These are phyloP conservation scores for Inga leiocalycina DNA, from an alignment of 306 rosid species.

Conservation along the genomic window DNA sequence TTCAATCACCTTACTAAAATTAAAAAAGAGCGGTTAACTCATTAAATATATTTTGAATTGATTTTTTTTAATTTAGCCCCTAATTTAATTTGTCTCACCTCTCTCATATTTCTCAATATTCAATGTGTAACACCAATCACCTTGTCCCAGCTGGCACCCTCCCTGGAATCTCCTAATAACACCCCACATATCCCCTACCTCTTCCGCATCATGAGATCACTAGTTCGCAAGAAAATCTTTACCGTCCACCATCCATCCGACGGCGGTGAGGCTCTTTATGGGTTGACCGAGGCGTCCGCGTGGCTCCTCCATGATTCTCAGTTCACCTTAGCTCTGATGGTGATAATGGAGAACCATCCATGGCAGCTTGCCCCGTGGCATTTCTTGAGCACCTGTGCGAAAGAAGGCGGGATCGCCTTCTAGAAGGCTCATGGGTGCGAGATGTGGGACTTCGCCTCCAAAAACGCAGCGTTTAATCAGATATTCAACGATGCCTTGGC, in stretches of 20 bases:
- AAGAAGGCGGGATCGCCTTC: slow-evolving; percentile 39
- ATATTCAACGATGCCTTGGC: slow-evolving; percentile 39
- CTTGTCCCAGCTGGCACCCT: slow-evolving; percentile 28
- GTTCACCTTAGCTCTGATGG: slow-evolving; percentile 24
- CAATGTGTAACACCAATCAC: neutral
- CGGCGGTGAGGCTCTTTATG: slow-evolving; percentile 28
- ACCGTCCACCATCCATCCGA: slow-evolving; percentile 7
- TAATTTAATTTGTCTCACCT: no score
- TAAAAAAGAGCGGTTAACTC: no score
- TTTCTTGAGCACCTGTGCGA: slow-evolving; percentile 33
- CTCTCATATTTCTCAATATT: no score
- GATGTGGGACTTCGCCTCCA: slow-evolving; percentile 38
- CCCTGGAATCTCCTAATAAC: neutral
- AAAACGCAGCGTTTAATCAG: slow-evolving; percentile 25
- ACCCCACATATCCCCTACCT: slow-evolving; percentile 12
- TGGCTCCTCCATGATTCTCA: slow-evolving; percentile 36
- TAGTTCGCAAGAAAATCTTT: slow-evolving; percentile 3
- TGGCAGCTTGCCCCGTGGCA: slow-evolving; percentile 40
- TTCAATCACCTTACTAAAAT: no score
- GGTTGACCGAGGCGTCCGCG: slow-evolving; percentile 25
- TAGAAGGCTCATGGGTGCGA: slow-evolving; percentile 36
- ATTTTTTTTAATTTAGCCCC: no score
- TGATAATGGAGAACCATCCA: slow-evolving; percentile 23
- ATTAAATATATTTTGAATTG: no score
- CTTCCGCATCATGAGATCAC: slow-evolving; percentile 33